Conservation (phyloP, 176 grass and related monocot genomes). For the Aegilops bicornis region DNA sequence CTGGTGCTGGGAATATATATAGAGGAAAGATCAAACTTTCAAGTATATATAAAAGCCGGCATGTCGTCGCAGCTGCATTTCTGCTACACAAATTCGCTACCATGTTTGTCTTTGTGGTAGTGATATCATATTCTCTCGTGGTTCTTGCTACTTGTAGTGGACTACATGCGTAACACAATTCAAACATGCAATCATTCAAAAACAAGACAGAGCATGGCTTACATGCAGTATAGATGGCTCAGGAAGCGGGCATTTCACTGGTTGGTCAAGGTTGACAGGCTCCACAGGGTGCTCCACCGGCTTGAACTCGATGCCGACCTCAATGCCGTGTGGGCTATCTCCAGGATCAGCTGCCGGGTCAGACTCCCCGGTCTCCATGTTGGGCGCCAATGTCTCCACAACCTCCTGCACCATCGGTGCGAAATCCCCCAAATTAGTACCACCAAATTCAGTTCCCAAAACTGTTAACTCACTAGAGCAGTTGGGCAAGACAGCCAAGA, state of each 20-base stretch:
- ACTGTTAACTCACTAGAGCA: neutral
- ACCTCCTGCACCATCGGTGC: slow-evolving; percentile 44
- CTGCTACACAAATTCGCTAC: neutral
- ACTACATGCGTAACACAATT: neutral
- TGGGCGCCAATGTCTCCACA: slow-evolving; percentile 56
- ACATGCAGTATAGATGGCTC: slow-evolving; percentile 96
- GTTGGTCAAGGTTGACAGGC: slow-evolving; percentile 80
- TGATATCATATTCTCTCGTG: neutral
- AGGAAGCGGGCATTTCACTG: slow-evolving; percentile 84
- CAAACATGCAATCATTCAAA: slow-evolving; percentile 7
- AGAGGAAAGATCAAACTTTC: neutral
- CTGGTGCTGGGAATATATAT: neutral
- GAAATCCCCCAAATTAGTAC: slow-evolving; percentile 15
- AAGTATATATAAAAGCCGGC: neutral
- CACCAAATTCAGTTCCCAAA: neutral
- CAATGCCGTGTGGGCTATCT: slow-evolving; percentile 54
- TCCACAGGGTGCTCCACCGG: slow-evolving; percentile 87
- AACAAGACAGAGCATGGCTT: slow-evolving; percentile 19
- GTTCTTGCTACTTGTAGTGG: neutral
- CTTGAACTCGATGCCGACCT: slow-evolving; percentile 67
- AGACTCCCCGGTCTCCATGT: slow-evolving; percentile 35
- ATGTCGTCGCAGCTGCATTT: neutral
- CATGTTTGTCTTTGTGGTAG: neutral
- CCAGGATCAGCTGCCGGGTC: slow-evolving; percentile 29
- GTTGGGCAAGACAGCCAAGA: neutral